Evolutionary conservation across 768 basidiomycete genomes (phyloP), one percentile per base, ranked within the genome.

Genomic region (Lentinula lateritia): DNA sequence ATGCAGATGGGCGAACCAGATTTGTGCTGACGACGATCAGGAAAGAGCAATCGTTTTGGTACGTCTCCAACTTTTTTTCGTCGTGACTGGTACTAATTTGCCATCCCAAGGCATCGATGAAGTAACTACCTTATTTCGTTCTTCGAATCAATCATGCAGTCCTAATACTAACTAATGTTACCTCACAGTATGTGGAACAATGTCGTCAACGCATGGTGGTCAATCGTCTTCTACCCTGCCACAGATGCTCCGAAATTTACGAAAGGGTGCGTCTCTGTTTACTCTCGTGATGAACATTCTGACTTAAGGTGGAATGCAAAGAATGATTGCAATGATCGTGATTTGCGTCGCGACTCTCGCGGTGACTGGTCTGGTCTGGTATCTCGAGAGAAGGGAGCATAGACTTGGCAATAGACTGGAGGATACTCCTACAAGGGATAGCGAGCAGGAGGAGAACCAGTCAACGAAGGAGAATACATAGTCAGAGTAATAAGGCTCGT

Each of bases 1-100:
- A 18, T 64, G 28, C 28, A 86, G 84, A 13, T 90, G 90, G 90
- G 88, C 89, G n/a, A 92, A 92, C 70, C 86, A 89, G 68, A 81
- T 89, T 55, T 87, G 86, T 61, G 80, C 83, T 32, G 84, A 89
- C 65, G 87, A 92, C 70, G 78, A 86, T 66, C 83, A 86, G 69
- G 86, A 89, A 66, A 81, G 89, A 48, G 83, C 78, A 5, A 74
- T 91, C 43, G 87, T 90, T 3, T 77, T 92, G 15, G 58, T 59
- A 16, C 10, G 58, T 50, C 20, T 8, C 23, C 34, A 23, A n/a
- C 35, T 12, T 16, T 13, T 10, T n/a, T 46, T 5, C 28, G 38
- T 20, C 13, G 20, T 28, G 23, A 41, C 13, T 15, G 18, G 8
- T 13, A 16, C 53, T 54, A 20, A 41, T 7, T n/a, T 6, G 7